Evolutionary conservation across 73 alveolate genomes (phyloP).

Genomic region (Tetrahymena elliotti): DNA sequence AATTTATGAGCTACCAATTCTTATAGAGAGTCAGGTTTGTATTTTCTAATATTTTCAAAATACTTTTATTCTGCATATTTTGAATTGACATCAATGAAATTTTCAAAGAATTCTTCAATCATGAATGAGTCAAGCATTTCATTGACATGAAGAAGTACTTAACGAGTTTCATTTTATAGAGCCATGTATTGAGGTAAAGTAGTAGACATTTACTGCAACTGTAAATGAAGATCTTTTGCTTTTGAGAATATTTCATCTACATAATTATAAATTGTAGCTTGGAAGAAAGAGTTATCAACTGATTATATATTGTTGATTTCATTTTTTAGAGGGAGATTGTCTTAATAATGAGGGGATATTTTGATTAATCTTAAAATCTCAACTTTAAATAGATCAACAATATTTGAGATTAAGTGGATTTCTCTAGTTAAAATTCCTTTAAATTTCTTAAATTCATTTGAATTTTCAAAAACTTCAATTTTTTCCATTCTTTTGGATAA

Average conservation of each 20-base stretch:
- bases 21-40: background rate
- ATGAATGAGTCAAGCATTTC: background rate
- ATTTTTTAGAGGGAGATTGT: background rate
- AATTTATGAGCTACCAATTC: background rate
- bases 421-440: background rate
- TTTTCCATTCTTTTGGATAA: slow-evolving; percentile 1
- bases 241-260: slow-evolving; percentile 10
- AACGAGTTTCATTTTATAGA: slow-evolving; percentile 19
- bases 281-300: background rate
- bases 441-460: slow-evolving; percentile 9
- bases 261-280: background rate
- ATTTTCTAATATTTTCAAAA: slow-evolving; percentile 5
- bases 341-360: background rate
- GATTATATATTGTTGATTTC: background rate
- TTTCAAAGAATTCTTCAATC: slow-evolving; percentile 30
- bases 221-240: slow-evolving; percentile 8
- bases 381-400: background rate
- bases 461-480: background rate
- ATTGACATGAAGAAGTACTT: background rate
- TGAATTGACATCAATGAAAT: slow-evolving; percentile 9
- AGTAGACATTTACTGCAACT: background rate
- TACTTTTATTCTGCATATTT: slow-evolving; percentile 14
- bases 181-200: background rate
- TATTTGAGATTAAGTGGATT: background rate
- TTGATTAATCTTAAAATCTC: background rate